These are phyloP conservation scores for Sclerotinia sclerotiorum DNA, from an alignment of 2,329 filamentous ascomycete genomes.

Conservation along the genomic window DNA sequence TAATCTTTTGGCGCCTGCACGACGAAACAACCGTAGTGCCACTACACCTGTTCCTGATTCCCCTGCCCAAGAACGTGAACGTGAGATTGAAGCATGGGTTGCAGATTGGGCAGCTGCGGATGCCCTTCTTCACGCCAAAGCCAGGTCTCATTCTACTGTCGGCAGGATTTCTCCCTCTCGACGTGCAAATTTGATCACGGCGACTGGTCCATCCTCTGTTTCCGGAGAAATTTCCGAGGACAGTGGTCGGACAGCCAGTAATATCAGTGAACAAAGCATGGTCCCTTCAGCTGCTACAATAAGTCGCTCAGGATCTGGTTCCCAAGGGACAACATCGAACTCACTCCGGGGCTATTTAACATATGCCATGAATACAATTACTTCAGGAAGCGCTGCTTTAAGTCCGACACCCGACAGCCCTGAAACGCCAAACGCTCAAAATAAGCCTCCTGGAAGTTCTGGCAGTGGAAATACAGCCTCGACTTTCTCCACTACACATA, in stretches of 20 bases:
- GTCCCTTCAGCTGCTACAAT: conserved; percentile 31
- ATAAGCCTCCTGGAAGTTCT: conserved; percentile 31
- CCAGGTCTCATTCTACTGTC: conserved; percentile 34
- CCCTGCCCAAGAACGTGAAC: conserved; percentile 36
- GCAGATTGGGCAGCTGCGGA: conserved; percentile 42
- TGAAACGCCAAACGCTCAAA: conserved; percentile 12
- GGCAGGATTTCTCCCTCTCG: conserved; percentile 40
- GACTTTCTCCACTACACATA: conserved; percentile 39
- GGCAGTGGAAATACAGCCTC: conserved; percentile 29
- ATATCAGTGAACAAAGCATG: conserved; percentile 40
- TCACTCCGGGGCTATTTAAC: conserved; percentile 38
- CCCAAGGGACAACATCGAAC: conserved; percentile 36
- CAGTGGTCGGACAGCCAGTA: conserved; percentile 39
- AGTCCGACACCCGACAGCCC: conserved; percentile 31
- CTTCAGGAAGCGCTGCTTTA: conserved; percentile 27
- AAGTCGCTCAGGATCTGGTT: conserved; percentile 37
- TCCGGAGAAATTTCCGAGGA: conserved; percentile 35
- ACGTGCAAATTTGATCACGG: conserved; percentile 36
- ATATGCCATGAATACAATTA: conserved; percentile 36
- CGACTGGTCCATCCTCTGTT: conserved; percentile 32
- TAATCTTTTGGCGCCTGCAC: conserved; percentile 22
- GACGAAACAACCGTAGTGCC: conserved; percentile 23
- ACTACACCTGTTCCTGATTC: conserved; percentile 32
- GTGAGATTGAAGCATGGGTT: conserved; percentile 42
- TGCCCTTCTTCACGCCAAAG: conserved; percentile 37